Evolutionary conservation across 805 yeast genomes (phyloP).

Genomic region (Yamadazyma philogaea): DNA sequence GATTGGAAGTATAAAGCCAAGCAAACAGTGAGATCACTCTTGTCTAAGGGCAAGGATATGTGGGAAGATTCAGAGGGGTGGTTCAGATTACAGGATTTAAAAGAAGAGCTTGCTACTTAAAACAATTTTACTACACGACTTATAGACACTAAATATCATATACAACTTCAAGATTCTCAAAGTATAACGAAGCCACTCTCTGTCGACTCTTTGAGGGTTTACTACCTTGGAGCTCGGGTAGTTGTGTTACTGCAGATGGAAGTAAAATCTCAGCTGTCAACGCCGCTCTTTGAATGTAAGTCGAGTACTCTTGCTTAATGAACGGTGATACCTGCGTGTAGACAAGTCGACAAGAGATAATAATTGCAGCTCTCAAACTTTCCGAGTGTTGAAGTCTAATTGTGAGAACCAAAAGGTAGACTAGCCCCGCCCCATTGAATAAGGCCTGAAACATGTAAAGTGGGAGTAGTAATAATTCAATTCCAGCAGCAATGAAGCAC

Average conservation of each 20-base stretch:
- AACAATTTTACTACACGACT: background rate
- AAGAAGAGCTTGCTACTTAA: slow-evolving; percentile 20
- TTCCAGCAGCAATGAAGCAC: slow-evolving; percentile 16
- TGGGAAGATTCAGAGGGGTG: slow-evolving; percentile 85
- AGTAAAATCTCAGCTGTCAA: background rate
- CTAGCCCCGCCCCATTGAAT: background rate
- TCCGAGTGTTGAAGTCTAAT: slow-evolving; percentile 13
- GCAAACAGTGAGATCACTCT: slow-evolving; percentile 64
- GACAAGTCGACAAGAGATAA: background rate
- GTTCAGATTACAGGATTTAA: slow-evolving; percentile 56
- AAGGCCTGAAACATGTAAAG: slow-evolving; percentile 6
- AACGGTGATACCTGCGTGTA: background rate
- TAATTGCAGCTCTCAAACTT: slow-evolving; percentile 1
- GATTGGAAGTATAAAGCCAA: slow-evolving; percentile 89
- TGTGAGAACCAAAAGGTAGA: slow-evolving; percentile 5
- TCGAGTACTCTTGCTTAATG: background rate
- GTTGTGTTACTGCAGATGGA: slow-evolving; percentile 2
- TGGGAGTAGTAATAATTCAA: slow-evolving; percentile 4
- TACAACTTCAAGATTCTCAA: slow-evolving; percentile 22
- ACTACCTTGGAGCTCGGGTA: background rate
- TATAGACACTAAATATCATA: slow-evolving; percentile 15
- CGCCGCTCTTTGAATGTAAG: background rate
- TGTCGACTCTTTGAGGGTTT: background rate
- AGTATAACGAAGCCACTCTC: slow-evolving; percentile 23
- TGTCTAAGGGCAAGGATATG: slow-evolving; percentile 71